phyloP scores from a whole-genome alignment of 306 rosid species.

The Hippophae gyantsensis region DNA sequence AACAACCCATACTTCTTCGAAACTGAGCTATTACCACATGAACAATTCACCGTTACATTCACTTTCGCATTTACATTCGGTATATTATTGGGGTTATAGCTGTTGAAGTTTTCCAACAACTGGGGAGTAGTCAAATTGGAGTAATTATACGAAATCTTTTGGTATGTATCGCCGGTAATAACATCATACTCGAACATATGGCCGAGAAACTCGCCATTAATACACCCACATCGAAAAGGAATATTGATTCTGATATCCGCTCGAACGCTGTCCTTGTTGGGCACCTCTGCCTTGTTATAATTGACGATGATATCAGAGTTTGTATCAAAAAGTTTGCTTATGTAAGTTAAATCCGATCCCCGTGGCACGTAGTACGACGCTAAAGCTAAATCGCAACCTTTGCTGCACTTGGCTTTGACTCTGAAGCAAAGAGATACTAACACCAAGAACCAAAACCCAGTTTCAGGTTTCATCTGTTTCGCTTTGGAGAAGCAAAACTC shows the following conservation, averaged over 20 bases:
- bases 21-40: constrained; percentile 49
- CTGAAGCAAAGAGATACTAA: constrained; percentile 12
- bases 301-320: constrained; percentile 2
- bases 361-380: constrained; percentile 38
- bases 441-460: constrained; percentile 20
- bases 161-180: constrained; percentile 28
- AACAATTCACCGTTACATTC: constrained; percentile 51
- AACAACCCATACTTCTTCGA: constrained; percentile 57
- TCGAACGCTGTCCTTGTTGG: background rate
- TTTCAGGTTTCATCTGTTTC: constrained; percentile 34
- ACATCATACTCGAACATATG: constrained; percentile 39
- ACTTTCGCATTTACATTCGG: constrained; percentile 11
- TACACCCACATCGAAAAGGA: constrained; percentile 54
- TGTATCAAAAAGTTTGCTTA: constrained; percentile 12
- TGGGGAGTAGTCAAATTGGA: constrained; percentile 46
- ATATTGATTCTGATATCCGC: constrained; percentile 13
- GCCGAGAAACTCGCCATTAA: constrained; percentile 44
- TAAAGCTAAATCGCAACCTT: constrained; percentile 48
- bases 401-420: constrained; percentile 42
- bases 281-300: constrained; percentile 24
- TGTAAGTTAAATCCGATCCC: background rate
- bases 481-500: background rate
- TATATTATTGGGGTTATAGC: constrained; percentile 18
- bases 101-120: constrained; percentile 32
- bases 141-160: constrained; percentile 27